Base-by-base conservation (phyloP, 2,329 filamentous ascomycete genomes). In the Clonostachys sp. region DNA sequence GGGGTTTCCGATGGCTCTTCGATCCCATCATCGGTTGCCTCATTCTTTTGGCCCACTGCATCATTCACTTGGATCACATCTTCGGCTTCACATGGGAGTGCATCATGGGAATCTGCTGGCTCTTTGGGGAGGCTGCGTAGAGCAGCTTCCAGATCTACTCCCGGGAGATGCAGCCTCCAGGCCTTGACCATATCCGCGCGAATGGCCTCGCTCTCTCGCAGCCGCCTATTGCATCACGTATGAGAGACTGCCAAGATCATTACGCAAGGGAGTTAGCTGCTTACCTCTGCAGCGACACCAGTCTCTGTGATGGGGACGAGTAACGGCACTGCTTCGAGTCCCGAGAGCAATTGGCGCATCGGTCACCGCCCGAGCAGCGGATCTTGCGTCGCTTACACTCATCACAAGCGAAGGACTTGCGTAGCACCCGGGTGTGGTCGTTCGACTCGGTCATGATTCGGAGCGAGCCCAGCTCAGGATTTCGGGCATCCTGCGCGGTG, bases 331-430 rank as follows among this genome's bases (percentile, higher is more conserved):
- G 4, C 35, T 39, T 45, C 6, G 34, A 36, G 17, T 45, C 44
- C 34, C 35, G 34, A 17, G 44, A 36, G 17, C 44, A 45, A 35
- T 39, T 45, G 13, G 34, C 17, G 39, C 44, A 45, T 12, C 35
- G 17, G 35, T 18, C 34, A 12, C 44, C 44, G 6, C 44, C 44
- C 6, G 44, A 45, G 16, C 44, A 45, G 13, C 44, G 44, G 13
- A 45, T 45, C 17, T 45, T 45, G 12, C 44, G 44, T 13, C 44
- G 44, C 17, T 45, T 45, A 39, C 44, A 45, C 16, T 45, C 44
- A 34, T 45, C 44, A n/a, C 44, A 45, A 10, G 44, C 44, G 33
- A 39, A 45, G 9, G 44, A 45, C 17, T 45, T 45, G 8, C 44
- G 44, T 16, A 45, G 24, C 10, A 39, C 16, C 12, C 35, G 34